Base-by-base conservation (phyloP, 805 yeast species). In the Saturnispora besseyi region DNA sequence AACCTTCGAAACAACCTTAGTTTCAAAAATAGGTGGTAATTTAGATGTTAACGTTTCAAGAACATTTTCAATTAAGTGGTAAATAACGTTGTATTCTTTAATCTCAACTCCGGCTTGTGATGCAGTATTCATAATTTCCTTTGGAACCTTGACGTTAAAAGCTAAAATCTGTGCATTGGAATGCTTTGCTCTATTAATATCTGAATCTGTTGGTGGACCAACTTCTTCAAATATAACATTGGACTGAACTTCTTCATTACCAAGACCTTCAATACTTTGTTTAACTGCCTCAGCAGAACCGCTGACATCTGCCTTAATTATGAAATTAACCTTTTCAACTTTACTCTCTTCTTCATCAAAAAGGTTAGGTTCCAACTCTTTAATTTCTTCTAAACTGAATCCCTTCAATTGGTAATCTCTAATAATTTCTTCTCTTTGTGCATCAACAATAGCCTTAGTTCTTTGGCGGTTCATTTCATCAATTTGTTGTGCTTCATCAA, bases 281-380 rank as follows among this genome's bases (percentile, higher is more conserved):
- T 71, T 75, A 32, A 93, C 85, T 1, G 99, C 99, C 62, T 93
- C 99, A 0, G 87, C 85, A 0, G 98, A 90, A 0, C 99, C 99
- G 57, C 83, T 82, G 1, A 91, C 97, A 67, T 93, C 99, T 0
- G 96, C 86, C 62, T 87, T 88, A 33, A 93, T 72, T 28, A 93
- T 81, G 55, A 82, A 88, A 30, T 79, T 78, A 4, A 79, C 67
- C 11, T 67, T 68, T 12, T 68, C 63, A 2, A 55, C 52, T 3
- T 58, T 57, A 3, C 57, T 58, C 3, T 62, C 69, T 8, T 61
- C 67, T 11, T 55, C 56, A 7, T 60, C 71, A 49, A 64, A 63
- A 13, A 65, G 28, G 31, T 64, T 67, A 3, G 68, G 63, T 48
- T 56, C 68, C 57, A 49, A 47, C 31, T 64, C 71, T 31, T 62